Evolutionary conservation across 345 rosid species (phyloP).

Genomic region (Bretschneidera sinensis): DNA sequence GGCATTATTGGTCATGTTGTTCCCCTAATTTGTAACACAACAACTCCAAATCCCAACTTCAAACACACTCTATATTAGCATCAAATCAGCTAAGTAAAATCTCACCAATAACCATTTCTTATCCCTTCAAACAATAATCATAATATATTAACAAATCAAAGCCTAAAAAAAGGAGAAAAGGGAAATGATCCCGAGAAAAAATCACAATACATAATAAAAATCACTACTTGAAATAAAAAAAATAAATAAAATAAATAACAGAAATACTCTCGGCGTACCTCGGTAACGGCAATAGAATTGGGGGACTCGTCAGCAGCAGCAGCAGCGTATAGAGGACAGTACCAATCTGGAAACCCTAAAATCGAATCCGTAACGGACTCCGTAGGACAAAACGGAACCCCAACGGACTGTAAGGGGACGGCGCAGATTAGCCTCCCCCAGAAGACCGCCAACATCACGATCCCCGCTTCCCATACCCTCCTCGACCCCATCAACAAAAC

Average conservation of each 20-base stretch:
- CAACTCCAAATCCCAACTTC: neutral
- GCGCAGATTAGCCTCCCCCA: slow-evolving; percentile 29
- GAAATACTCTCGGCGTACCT: slow-evolving; percentile 47
- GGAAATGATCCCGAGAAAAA: too few relatives aligned
- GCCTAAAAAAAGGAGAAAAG: too few relatives aligned
- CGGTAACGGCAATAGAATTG: slow-evolving; percentile 42
- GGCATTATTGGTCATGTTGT: too few relatives aligned
- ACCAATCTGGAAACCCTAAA: slow-evolving; percentile 45
- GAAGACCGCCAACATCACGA: slow-evolving; percentile 29
- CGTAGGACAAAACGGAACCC: slow-evolving; percentile 41
- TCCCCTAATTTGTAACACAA: too few relatives aligned
- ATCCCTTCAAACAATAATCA: neutral
- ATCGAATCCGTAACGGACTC: slow-evolving; percentile 41
- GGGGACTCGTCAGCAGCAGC: slow-evolving; percentile 26
- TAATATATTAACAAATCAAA: slow-evolving; percentile 1
- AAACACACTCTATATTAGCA: neutral
- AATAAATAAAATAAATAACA: too few relatives aligned
- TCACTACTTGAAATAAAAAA: neutral
- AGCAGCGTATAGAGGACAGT: slow-evolving; percentile 25
- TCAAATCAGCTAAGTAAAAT: neutral
- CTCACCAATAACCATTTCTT: neutral
- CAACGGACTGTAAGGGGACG: slow-evolving; percentile 19
- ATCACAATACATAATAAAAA: too few relatives aligned
- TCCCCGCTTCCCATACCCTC: slow-evolving; percentile 22
- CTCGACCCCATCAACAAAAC: neutral